Evolutionary conservation across 176 grass and related monocot species (phyloP).

Genomic region (Oropetium thomaeum): DNA sequence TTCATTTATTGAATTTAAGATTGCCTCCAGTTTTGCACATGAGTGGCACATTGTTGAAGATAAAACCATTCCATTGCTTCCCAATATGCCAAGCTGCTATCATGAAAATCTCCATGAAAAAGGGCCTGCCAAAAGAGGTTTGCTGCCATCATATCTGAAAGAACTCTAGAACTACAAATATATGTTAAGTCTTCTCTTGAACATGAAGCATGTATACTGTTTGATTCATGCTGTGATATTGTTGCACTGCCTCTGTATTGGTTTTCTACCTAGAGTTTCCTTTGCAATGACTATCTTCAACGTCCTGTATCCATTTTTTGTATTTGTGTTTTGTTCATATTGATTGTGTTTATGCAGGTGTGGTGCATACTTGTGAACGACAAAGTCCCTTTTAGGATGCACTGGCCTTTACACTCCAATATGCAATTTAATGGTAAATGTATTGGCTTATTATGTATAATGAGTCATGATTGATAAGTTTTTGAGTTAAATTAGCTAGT

Average conservation of each 20-base stretch:
- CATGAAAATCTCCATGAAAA: no score
- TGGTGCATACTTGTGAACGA: constrained; percentile 86
- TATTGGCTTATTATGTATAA: constrained; percentile 9
- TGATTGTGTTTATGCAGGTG: constrained; percentile 57
- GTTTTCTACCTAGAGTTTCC: constrained; percentile 9
- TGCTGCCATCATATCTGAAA: no score
- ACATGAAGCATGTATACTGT: no score
- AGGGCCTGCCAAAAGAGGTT: no score
- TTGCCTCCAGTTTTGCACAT: no score
- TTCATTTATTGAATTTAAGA: no score
- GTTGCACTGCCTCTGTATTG: neutral
- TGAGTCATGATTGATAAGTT: constrained; percentile 19
- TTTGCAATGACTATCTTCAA: constrained; percentile 19
- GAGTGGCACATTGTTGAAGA: no score
- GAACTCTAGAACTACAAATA: constrained; percentile 1
- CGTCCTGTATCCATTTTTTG: neutral
- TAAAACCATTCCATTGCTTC: no score
- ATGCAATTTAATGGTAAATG: constrained; percentile 81
- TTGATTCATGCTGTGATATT: neutral
- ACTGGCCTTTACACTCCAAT: constrained; percentile 69
- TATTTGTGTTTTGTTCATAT: constrained; percentile 20
- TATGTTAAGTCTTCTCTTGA: no score
- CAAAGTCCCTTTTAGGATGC: constrained; percentile 85
- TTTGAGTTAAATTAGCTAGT: constrained; percentile 21
- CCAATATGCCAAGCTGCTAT: no score